Base-by-base conservation (phyloP, 306 rosid species). In the Trifolium pratense region DNA sequence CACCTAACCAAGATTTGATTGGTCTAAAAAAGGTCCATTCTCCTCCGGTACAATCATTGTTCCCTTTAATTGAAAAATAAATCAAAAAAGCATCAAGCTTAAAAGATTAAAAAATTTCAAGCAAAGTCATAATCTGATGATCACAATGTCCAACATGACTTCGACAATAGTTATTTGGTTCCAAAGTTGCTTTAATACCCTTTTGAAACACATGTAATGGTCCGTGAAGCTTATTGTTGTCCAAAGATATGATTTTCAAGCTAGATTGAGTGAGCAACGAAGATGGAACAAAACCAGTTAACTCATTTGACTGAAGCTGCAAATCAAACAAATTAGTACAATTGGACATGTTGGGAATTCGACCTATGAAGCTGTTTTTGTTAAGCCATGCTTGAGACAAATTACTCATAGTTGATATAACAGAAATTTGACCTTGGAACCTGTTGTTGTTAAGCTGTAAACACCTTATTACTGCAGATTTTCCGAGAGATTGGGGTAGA, bases 181-280 rank as follows among this genome's bases (percentile, higher is more conserved):
- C 4, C 92, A 93, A 7, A 20, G 73, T 72, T 16, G 42, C 70
- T 18, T 8, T 14, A 63, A 85, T 88, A 10, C 59, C 78, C 2
- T 68, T 67, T 3, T 73, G 73, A 34, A 92, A 88, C 32, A 17
- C 73, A 4, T 91, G 98, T 17, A 43, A 0, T 4, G 96, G 95
- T 29, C 96, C 95, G 79, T 88, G 96, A 61, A 92, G 80, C 48
- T 21, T 14, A 40, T 90, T 90, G 75, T 90, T 86, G 5, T 78
- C 90, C 74, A 92, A n/a, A 79, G 86, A 70, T 68, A 92, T 82
- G 18, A 76, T 88, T 37, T 1, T 16, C 71, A 92, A 42, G 29
- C 82, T 83, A 6, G 90, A 3, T 9, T 86, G 20, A 14, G 42
- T 16, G 71, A 51, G 81, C 63, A 90, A 40, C 0, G 92, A 79